A percentile compares a stretch with the other conserved stretches of the same genome.
These are phyloP conservation scores for Ophiostoma ulmi DNA, from an alignment of 2,329 filamentous ascomycete species.

Conservation along the genomic window DNA sequence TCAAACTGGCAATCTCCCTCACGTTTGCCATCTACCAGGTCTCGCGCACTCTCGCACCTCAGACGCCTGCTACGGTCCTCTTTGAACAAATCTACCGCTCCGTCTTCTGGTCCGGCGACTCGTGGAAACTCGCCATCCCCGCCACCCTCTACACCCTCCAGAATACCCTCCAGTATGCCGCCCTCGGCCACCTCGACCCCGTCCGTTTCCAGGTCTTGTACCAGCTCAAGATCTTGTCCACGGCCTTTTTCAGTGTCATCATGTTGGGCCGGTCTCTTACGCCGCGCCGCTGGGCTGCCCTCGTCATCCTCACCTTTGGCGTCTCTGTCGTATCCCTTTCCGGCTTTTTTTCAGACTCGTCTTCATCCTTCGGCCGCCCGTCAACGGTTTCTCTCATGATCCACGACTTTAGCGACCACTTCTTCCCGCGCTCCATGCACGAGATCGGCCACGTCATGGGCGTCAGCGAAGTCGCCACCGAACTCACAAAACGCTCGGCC, in stretches of 20 bases:
- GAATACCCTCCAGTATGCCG: slow-evolving; percentile 90
- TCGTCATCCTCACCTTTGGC: slow-evolving; percentile 73
- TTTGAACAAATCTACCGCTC: slow-evolving; percentile 73
- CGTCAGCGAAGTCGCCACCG: slow-evolving; percentile 45
- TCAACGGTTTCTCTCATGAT: slow-evolving; percentile 46
- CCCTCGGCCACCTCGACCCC: slow-evolving; percentile 83
- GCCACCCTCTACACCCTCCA: slow-evolving; percentile 85
- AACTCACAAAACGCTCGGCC: slow-evolving; percentile 63
- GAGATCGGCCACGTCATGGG: slow-evolving; percentile 63
- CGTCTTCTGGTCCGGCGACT: slow-evolving; percentile 75
- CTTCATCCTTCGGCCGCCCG: slow-evolving; percentile 35
- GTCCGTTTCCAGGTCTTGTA: slow-evolving; percentile 92
- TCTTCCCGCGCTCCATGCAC: slow-evolving; percentile 74
- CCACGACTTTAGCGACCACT: slow-evolving; percentile 58
- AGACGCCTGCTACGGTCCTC: slow-evolving; percentile 72
- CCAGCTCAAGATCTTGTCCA: slow-evolving; percentile 90
- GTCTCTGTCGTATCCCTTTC: slow-evolving; percentile 83
- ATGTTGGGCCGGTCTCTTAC: slow-evolving; percentile 69
- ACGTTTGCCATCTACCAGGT: slow-evolving; percentile 85
- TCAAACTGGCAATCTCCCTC: slow-evolving; percentile 82
- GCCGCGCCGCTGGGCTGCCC: slow-evolving; percentile 69
- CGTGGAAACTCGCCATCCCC: slow-evolving; percentile 90
- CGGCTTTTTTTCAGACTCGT: slow-evolving; percentile 60
- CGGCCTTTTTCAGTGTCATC: slow-evolving; percentile 77
- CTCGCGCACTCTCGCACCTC: slow-evolving; percentile 65